Percentiles rank a stretch among this genome's conserved stretches.
These are phyloP conservation scores for Aspergillus bridgeri DNA, from an alignment of 495 filamentous ascomycete genomes.

Conservation along the genomic window DNA sequence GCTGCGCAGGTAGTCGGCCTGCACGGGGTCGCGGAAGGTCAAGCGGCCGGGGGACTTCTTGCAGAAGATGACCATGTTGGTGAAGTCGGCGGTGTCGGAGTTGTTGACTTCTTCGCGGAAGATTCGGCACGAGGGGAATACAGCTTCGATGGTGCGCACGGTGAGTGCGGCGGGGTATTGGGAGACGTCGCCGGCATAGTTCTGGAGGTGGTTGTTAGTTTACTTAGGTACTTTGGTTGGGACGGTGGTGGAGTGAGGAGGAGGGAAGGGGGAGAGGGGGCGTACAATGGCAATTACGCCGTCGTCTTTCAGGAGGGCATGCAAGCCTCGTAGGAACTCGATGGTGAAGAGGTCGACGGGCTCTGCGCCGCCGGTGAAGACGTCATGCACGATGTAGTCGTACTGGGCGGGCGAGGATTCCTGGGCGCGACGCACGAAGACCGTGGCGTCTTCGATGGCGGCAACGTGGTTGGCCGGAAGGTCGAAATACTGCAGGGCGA, in stretches of 20 bases:
- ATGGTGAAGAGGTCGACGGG: slow-evolving; percentile 82
- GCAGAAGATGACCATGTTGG: slow-evolving; percentile 79
- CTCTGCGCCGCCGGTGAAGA: slow-evolving; percentile 97
- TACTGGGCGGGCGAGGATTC: slow-evolving; percentile 52
- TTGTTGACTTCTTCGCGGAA: slow-evolving; percentile 71
- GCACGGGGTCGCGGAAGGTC: slow-evolving; percentile 63
- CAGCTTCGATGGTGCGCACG: slow-evolving; percentile 64
- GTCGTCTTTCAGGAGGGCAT: slow-evolving; percentile 64
- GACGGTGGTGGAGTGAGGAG: background rate
- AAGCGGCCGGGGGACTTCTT: slow-evolving; percentile 46
- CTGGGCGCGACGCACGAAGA: slow-evolving; percentile 59
- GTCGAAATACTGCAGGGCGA: slow-evolving; percentile 77
- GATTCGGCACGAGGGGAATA: slow-evolving; percentile 78
- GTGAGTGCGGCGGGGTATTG: slow-evolving; percentile 67
- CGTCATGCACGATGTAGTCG: slow-evolving; percentile 94
- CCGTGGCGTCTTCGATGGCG: slow-evolving; percentile 76
- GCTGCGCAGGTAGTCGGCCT: slow-evolving; percentile 69
- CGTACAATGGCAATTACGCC: slow-evolving; percentile 89
- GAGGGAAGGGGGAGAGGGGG: background rate
- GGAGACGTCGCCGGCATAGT: slow-evolving; percentile 90
- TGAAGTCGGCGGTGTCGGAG: slow-evolving; percentile 62
- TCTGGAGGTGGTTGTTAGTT: slow-evolving; percentile 47
- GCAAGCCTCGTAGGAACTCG: slow-evolving; percentile 70
- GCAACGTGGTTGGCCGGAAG: slow-evolving; percentile 74
- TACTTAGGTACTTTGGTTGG: too few relatives aligned